Evolutionary conservation across 1,139 yeast genomes (phyloP).

Genomic region (Kodamaea arcana): DNA sequence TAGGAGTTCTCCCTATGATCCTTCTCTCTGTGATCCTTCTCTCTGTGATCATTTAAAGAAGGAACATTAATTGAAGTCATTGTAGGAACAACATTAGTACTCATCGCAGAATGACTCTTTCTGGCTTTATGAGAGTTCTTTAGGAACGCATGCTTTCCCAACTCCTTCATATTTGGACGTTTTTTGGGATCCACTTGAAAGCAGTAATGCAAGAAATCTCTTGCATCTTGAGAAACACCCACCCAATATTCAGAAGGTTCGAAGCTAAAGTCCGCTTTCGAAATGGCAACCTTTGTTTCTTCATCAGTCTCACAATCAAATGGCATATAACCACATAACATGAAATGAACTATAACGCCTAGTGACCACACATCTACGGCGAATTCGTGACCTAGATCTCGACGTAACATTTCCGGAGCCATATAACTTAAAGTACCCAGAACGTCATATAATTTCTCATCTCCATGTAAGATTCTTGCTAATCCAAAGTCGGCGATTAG

Average conservation of each 20-base stretch:
- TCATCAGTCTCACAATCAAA: slow-evolving; percentile 72
- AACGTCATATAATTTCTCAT: slow-evolving; percentile 23
- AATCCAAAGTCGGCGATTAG: slow-evolving; percentile 74
- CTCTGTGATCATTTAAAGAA: too few relatives aligned
- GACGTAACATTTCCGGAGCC: slow-evolving; percentile 62
- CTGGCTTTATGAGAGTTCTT: too few relatives aligned
- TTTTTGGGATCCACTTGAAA: slow-evolving; percentile 42
- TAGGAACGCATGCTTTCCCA: slow-evolving; percentile 47
- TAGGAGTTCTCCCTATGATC: too few relatives aligned
- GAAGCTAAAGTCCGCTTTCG: slow-evolving; percentile 52
- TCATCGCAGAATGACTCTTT: not conserved
- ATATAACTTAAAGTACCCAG: slow-evolving; percentile 74
- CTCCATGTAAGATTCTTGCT: slow-evolving; percentile 36
- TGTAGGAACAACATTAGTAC: not conserved
- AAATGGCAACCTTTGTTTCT: slow-evolving; percentile 64
- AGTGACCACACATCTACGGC: slow-evolving; percentile 76
- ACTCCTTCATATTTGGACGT: slow-evolving; percentile 47
- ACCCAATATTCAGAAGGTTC: slow-evolving; percentile 61
- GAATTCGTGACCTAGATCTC: slow-evolving; percentile 51
- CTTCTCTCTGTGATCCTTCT: too few relatives aligned
- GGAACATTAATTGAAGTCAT: too few relatives aligned
- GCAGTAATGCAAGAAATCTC: slow-evolving; percentile 56
- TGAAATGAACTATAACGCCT: slow-evolving; percentile 68
- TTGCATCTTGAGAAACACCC: slow-evolving; percentile 50
- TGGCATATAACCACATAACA: slow-evolving; percentile 74